These are phyloP conservation scores for Microbotryum lychnidis-dioicae DNA, from an alignment of 1,284 basidiomycete species.

Conservation along the genomic window DNA sequence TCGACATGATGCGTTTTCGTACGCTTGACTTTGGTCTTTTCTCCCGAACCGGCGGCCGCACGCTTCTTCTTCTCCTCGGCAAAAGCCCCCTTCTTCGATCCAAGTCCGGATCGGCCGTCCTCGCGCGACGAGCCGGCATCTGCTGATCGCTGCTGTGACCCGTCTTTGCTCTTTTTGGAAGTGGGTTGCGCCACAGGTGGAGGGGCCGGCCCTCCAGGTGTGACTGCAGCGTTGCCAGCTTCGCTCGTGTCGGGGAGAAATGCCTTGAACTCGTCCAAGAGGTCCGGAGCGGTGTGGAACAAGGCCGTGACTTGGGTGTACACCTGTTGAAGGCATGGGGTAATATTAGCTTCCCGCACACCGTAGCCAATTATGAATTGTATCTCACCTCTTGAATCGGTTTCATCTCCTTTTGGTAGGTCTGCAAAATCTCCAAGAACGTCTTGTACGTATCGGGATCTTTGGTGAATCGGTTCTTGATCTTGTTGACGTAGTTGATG, in stretches of 20 bases:
- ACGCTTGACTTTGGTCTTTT: slow-evolving; percentile 30
- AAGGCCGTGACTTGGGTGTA: slow-evolving; percentile 86
- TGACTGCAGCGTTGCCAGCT: slow-evolving; percentile 1
- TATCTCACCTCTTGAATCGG: slow-evolving; percentile 72
- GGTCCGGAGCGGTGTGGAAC: slow-evolving; percentile 86
- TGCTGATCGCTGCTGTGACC: slow-evolving; percentile 1
- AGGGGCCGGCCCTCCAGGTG: not conserved
- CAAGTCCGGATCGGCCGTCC: not conserved
- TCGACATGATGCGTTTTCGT: slow-evolving; percentile 22
- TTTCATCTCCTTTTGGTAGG: slow-evolving; percentile 89
- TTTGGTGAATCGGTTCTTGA: slow-evolving; percentile 83
- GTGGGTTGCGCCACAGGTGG: not conserved
- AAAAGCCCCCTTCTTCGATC: not conserved
- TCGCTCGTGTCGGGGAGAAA: slow-evolving; percentile 67
- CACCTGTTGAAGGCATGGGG: slow-evolving; percentile 55
- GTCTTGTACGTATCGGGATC: slow-evolving; percentile 95
- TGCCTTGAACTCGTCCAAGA: slow-evolving; percentile 90
- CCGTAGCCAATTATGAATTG: not conserved
- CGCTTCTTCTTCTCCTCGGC: slow-evolving; percentile 31
- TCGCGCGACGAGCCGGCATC: not conserved
- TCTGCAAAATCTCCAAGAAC: slow-evolving; percentile 94
- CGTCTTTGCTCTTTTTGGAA: slow-evolving; percentile 1
- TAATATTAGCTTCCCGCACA: not conserved
- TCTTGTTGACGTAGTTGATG: slow-evolving; percentile 96
- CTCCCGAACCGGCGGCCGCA: slow-evolving; percentile 29